phyloP scores from a whole-genome alignment of 345 rosid species.

The Atalantia buxifolia region DNA sequence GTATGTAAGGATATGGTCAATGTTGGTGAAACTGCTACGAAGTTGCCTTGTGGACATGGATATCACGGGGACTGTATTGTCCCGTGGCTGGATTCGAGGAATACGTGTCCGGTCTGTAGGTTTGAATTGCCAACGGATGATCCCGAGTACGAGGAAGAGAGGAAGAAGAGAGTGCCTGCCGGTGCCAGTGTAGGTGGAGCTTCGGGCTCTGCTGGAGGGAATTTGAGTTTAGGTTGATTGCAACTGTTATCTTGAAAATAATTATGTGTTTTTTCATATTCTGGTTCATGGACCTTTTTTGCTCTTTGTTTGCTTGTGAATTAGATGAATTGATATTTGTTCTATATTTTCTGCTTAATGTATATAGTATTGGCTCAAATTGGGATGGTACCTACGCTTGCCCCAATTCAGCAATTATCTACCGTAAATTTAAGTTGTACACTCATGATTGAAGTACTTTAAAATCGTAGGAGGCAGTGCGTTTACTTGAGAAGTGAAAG shows the following conservation, averaged over 20 bases:
- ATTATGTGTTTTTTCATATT: background rate
- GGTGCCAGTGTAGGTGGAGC: constrained; percentile 20
- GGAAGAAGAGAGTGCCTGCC: constrained; percentile 30
- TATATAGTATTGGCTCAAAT: constrained; percentile 18
- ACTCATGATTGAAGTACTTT: background rate
- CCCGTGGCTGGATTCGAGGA: constrained; percentile 69
- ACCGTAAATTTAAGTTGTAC: background rate
- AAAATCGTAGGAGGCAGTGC: background rate
- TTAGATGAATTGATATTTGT: constrained; percentile 5
- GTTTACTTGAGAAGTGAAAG: background rate
- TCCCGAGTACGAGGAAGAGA: constrained; percentile 58
- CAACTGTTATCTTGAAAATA: constrained; percentile 1
- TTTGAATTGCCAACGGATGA: constrained; percentile 69
- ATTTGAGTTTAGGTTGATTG: constrained; percentile 27
- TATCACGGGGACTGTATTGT: constrained; percentile 68
- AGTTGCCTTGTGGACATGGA: constrained; percentile 63
- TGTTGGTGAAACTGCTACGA: constrained; percentile 51
- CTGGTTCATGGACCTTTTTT: constrained; percentile 9
- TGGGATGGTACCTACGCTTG: background rate
- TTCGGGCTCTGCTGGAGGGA: constrained; percentile 24
- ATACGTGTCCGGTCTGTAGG: constrained; percentile 73
- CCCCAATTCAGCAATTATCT: constrained; percentile 8
- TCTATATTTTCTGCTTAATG: constrained; percentile 12
- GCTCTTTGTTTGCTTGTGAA: constrained; percentile 13
- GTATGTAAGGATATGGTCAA: constrained; percentile 57